Base-by-base conservation (phyloP, 2,329 filamentous ascomycete species). In the Parastagonospora nodorum region DNA sequence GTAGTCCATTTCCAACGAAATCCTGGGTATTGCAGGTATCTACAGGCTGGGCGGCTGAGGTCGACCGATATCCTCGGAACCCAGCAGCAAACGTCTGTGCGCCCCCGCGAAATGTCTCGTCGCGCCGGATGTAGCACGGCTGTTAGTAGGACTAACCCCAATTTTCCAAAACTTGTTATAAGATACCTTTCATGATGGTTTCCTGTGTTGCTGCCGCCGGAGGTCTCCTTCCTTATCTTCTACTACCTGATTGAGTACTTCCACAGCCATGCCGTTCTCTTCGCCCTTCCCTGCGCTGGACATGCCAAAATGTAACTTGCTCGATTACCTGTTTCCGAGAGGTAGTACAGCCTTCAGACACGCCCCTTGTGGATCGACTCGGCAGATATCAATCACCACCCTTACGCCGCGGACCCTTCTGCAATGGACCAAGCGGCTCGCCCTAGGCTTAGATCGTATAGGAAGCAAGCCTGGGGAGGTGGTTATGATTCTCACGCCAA, bases 311-410 rank as follows among this genome's bases (percentile, higher is more conserved):
- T 77, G 69, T 57, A 81, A 78, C 60, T 33, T 74, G 32, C 55
- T 74, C 12, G 55, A 69, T 8, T 72, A 73, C 45, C 45, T 74
- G 12, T 74, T 73, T 49, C 69, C 70, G 4, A 52, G 38, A 24
- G 59, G 42, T 50, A 48, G 61, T 35, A 49, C 54, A n/a, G 8
- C 63, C 67, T 35, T 68, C 75, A 33, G 68, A 78, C 43, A 74
- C 75, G 12, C 79, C 80, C 80, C 1, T 61, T 82, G 31, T 84
- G 80, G 81, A 74, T 82, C 48, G 78, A 83, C 61, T 73, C 77
- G 31, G 73, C 74, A 40, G 68, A 81, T 45, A 66, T 76, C 2
- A 56, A 59, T 8, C 71, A 72, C 16, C 75, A 69, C 42, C 42
- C 71, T 83, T 9, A 81, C 80, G 1, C 73, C 79, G 0, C 69